These are phyloP conservation scores for Dictyostelium intermedium DNA, from an alignment of 78 protist genomes.

Conservation along the genomic window DNA sequence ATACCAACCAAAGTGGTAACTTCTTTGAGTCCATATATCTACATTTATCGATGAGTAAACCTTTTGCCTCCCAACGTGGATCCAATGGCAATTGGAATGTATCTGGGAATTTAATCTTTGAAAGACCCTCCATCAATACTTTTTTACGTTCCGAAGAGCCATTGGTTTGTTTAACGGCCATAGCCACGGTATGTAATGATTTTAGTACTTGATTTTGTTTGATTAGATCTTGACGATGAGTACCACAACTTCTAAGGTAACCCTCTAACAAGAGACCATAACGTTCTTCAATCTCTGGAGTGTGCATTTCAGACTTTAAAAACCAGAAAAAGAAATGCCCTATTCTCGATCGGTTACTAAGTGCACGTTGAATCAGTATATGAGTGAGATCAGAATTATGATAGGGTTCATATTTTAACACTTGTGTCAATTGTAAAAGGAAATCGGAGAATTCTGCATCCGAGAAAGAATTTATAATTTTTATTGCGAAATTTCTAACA, in stretches of 20 bases:
- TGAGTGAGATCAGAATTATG: slow-evolving; percentile 77
- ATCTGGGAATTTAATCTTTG: slow-evolving; percentile 55
- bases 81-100: slow-evolving; percentile 79
- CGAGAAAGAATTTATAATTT: slow-evolving; percentile 61
- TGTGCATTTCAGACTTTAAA: slow-evolving; percentile 92
- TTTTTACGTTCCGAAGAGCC: slow-evolving; percentile 30
- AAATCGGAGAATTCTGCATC: slow-evolving; percentile 86
- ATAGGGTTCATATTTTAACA: slow-evolving; percentile 91
- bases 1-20: slow-evolving; percentile 90
- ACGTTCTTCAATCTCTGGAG: slow-evolving; percentile 86
- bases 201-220: slow-evolving; percentile 70
- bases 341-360: slow-evolving; percentile 55
- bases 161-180: slow-evolving; percentile 16
- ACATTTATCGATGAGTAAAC: slow-evolving; percentile 86
- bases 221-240: slow-evolving; percentile 54
- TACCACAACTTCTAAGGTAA: slow-evolving; percentile 88
- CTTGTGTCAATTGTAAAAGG: slow-evolving; percentile 87
- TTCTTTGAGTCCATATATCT: slow-evolving; percentile 94
- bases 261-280: slow-evolving; percentile 94
- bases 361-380: slow-evolving; percentile 84
- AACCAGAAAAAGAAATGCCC: slow-evolving; percentile 89
- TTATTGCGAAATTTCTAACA: slow-evolving; percentile 90
- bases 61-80: slow-evolving; percentile 82
- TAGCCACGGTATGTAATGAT: slow-evolving; percentile 17
- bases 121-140: slow-evolving; percentile 47